Evolutionary conservation across 2,329 filamentous ascomycete species (phyloP).

Genomic region (Venturiaceae sp.): DNA sequence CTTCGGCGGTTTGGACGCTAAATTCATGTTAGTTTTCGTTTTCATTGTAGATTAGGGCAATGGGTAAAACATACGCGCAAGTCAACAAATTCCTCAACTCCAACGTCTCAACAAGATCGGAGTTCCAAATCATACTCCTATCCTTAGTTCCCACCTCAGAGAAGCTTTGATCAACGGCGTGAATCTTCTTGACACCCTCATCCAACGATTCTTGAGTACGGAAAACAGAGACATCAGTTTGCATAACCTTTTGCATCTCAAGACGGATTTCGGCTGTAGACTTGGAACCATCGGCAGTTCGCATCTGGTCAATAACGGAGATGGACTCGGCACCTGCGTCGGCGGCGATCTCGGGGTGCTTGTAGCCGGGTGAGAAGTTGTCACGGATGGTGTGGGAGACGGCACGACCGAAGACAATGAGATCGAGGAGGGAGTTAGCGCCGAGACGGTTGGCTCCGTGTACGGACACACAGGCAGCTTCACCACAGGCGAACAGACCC

Average conservation of each 20-base stretch:
- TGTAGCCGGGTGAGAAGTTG: slow-evolving; percentile 75
- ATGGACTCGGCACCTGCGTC: slow-evolving; percentile 88
- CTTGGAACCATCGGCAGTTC: slow-evolving; percentile 76
- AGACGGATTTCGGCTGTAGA: slow-evolving; percentile 80
- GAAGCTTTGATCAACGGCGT: slow-evolving; percentile 71
- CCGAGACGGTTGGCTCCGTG: slow-evolving; percentile 97
- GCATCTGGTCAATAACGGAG: slow-evolving; percentile 72
- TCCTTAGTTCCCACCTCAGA: slow-evolving; percentile 88
- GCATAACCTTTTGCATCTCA: slow-evolving; percentile 97
- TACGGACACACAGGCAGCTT: slow-evolving; percentile 94
- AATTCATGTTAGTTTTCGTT: slow-evolving; percentile 12
- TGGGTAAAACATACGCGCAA: slow-evolving; percentile 64
- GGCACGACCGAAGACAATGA: slow-evolving; percentile 95
- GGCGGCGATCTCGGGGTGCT: slow-evolving; percentile 68
- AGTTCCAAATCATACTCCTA: slow-evolving; percentile 99
- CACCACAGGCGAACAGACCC: slow-evolving; percentile 91
- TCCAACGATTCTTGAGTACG: slow-evolving; percentile 87
- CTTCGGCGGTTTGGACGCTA: slow-evolving; percentile 72
- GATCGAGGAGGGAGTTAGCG: slow-evolving; percentile 94
- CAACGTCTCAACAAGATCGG: slow-evolving; percentile 89
- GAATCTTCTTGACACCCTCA: slow-evolving; percentile 84
- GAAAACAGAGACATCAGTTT: slow-evolving; percentile 95
- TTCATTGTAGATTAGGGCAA: background rate
- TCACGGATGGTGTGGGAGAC: slow-evolving; percentile 96
- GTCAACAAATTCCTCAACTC: slow-evolving; percentile 93